phyloP scores from a whole-genome alignment of 768 basidiomycete species.

The Pleurotus pulmonarius region DNA sequence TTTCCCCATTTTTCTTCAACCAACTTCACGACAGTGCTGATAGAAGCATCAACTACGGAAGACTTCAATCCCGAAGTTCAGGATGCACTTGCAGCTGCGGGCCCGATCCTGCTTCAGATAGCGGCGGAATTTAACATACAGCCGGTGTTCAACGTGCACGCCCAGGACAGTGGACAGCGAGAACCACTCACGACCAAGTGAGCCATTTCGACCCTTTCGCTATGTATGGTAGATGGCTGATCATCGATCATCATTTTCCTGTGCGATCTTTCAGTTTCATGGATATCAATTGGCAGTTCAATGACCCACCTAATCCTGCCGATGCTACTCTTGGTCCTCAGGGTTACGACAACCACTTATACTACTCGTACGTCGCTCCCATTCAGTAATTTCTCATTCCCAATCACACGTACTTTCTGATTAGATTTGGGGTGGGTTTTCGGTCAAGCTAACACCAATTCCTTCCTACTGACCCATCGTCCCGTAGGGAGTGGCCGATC shows the following conservation, averaged over 20 bases:
- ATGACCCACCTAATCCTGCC: constrained; percentile 68
- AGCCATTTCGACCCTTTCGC: constrained; percentile 1
- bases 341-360: constrained; percentile 76
- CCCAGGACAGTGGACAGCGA: constrained; percentile 10
- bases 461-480: background rate
- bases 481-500: constrained; percentile 62
- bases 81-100: constrained; percentile 28
- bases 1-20: background rate
- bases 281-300: constrained; percentile 76
- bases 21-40: constrained; percentile 25
- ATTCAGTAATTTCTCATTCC: constrained; percentile 1
- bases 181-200: constrained; percentile 34
- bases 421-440: constrained; percentile 54
- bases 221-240: background rate
- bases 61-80: constrained; percentile 23
- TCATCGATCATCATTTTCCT: background rate
- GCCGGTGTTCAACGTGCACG: constrained; percentile 13
- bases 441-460: constrained; percentile 6
- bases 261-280: constrained; percentile 52
- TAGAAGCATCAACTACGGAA: constrained; percentile 12
- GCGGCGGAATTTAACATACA: constrained; percentile 20
- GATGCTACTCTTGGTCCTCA: constrained; percentile 67
- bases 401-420: background rate
- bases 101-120: constrained; percentile 32
- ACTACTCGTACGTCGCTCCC: constrained; percentile 53